These are phyloP conservation scores for Macrocybe gigantea DNA, from an alignment of 768 basidiomycete genomes.

Conservation along the genomic window DNA sequence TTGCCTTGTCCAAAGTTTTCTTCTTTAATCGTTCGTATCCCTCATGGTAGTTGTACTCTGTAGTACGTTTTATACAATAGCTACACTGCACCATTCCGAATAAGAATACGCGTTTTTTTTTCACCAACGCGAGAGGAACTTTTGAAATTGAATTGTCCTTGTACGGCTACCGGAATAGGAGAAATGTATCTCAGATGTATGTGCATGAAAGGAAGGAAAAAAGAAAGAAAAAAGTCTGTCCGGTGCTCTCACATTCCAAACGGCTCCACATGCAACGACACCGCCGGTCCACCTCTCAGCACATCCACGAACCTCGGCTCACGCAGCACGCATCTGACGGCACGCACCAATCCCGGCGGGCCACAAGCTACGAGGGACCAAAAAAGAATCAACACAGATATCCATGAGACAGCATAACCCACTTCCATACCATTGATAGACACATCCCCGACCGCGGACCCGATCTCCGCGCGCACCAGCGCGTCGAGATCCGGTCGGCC, in stretches of 20 bases:
- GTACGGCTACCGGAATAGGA: no score
- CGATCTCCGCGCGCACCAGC: constrained; percentile 32
- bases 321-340: constrained; percentile 34
- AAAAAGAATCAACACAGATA: neutral
- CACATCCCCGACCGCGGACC: constrained; percentile 27
- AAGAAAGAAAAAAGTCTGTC: no score
- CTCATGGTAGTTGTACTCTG: no score
- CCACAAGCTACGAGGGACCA: constrained; percentile 39
- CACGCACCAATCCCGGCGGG: constrained; percentile 28
- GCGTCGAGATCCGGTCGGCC: constrained; percentile 38
- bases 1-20: no score
- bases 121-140: no score
- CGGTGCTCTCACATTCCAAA: constrained; percentile 18
- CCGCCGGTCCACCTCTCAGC: constrained; percentile 38
- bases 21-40: no score
- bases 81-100: no score
- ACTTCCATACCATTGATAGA: constrained; percentile 37
- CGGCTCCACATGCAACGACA: constrained; percentile 40
- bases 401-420: constrained; percentile 7
- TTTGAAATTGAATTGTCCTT: no score
- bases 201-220: no score
- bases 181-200: no score
- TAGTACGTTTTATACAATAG: no score
- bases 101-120: no score
- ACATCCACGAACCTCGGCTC: constrained; percentile 29